Percentiles rank a stretch among this genome's conserved stretches.
Conservation (phyloP, 2,329 filamentous ascomycete genomes). For the Colletotrichum euphorbiae region DNA sequence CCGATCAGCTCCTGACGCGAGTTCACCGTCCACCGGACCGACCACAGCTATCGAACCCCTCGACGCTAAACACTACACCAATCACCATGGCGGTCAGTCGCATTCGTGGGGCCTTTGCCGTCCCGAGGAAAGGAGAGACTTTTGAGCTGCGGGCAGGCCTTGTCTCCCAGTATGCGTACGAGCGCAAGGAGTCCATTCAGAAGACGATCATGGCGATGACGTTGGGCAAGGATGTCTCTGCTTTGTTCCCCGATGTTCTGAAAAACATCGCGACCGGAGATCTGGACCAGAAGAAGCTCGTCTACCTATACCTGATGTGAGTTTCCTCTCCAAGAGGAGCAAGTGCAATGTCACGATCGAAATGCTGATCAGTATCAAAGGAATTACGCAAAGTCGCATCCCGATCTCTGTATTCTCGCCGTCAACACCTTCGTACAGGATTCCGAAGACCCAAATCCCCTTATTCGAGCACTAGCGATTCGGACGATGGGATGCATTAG, state of each 20-base stretch:
- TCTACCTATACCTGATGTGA: conserved; percentile 97
- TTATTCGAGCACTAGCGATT: conserved; percentile 94
- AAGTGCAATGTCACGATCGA: background rate
- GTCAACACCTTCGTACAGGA: conserved; percentile 99
- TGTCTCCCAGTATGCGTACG: conserved; percentile 98
- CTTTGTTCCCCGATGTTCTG: conserved; percentile 94
- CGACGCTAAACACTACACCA: conserved; percentile 42
- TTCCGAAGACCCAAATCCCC: conserved; percentile 96
- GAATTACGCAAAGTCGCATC: conserved; percentile 99
- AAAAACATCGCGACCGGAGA: conserved; percentile 98
- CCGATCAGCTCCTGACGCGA: conserved; percentile 12
- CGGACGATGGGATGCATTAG: conserved; percentile 98
- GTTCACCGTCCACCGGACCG: background rate
- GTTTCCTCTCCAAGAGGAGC: conserved; percentile 45
- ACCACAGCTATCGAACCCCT: conserved; percentile 43
- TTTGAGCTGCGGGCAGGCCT: conserved; percentile 96
- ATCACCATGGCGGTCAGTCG: conserved; percentile 90
- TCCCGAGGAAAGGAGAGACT: conserved; percentile 95
- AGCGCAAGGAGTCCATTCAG: conserved; percentile 98
- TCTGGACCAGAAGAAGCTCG: conserved; percentile 98
- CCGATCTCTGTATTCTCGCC: conserved; percentile 96
- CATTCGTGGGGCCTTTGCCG: conserved; percentile 92
- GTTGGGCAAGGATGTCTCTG: conserved; percentile 96
- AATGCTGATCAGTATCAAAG: conserved; percentile 58
- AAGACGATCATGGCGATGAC: conserved; percentile 99